Evolutionary conservation across 352 stramenopile genomes (phyloP), one percentile per base, ranked within the genome.

Genomic region (Phytopythium boreale): DNA sequence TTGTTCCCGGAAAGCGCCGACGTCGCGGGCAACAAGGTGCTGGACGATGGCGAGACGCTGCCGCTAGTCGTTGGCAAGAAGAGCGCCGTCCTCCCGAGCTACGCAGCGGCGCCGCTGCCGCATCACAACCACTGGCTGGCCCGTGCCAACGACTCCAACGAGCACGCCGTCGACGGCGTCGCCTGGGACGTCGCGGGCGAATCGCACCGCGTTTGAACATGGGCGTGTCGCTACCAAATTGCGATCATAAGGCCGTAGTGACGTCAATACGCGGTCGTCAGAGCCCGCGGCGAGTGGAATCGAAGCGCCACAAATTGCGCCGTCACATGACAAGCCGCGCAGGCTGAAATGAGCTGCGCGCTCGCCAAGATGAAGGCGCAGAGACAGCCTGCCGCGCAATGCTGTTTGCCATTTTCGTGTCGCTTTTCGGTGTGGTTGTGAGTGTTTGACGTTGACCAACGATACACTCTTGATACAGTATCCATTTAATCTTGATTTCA

Each of bases 1-100:
- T 80, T 98, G 22, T 99, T 98, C 75, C 73, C 75, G 2, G 67
- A 72, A n/a, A 70, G 46, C 46, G 46, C 19, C 17, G 43, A 26
- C 46, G 34, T 14, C 11, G 34, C 2, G 34, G 10, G 34, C 34
- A 34, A 9, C 11, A 20, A 53, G 24, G 7, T 11, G 22, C 11
- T 69, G 36, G 81, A 87, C 53, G 71, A 71, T 15, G 19, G 20
- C 19, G 64, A 84, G 27, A 60, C 71, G 24, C 71, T 78, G 31
- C 52, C 52, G 15, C 52, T 59, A 10, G 52, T 47, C 20, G 67
- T 67, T 36, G 77, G 80, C 56, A 78, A 90, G 57, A 67, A 68
- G 41, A 71, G 69, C 60, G 70, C 72, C 11, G 29, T 34, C 9
- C n/a, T 53, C 7, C 46, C 46, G 10, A 53, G 46, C 46, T 53